A percentile compares a stretch with the other conserved stretches of the same genome.
Evolutionary conservation across 2,329 filamentous ascomycete genomes (phyloP).

Genomic region (Chaetothyriales sp.): DNA sequence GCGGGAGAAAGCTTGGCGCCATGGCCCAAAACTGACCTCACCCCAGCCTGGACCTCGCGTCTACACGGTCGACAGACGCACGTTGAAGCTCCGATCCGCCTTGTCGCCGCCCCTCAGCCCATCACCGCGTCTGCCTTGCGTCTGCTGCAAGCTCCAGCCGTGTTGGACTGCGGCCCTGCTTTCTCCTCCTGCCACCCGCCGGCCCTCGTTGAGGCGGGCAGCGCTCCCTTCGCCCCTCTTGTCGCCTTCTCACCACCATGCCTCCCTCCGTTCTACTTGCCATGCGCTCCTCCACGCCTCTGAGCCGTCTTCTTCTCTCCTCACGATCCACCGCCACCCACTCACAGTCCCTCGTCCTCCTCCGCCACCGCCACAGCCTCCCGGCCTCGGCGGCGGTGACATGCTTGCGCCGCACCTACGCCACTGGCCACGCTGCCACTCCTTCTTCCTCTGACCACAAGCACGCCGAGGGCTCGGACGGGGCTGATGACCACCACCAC

Average conservation of each 20-base stretch:
- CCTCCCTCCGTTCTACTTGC: not conserved
- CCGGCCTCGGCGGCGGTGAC: too few relatives aligned
- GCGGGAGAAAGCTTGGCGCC: not conserved
- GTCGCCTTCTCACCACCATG: not conserved
- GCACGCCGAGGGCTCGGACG: constrained; percentile 1
- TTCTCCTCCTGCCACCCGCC: too few relatives aligned
- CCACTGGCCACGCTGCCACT: too few relatives aligned
- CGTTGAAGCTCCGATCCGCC: not conserved
- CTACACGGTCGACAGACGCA: not conserved
- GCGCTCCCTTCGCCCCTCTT: too few relatives aligned
- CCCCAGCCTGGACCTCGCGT: not conserved
- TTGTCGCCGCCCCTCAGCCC: too few relatives aligned
- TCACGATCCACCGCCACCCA: not conserved
- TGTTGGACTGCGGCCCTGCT: not conserved
- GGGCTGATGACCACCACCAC: constrained; percentile 3
- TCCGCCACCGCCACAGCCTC: too few relatives aligned
- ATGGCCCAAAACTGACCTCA: not conserved
- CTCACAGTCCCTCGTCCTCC: not conserved
- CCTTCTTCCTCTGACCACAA: too few relatives aligned
- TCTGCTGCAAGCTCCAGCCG: not conserved
- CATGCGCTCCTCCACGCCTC: not conserved
- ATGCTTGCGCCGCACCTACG: too few relatives aligned
- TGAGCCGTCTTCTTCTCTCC: not conserved
- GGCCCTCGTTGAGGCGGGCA: not conserved
- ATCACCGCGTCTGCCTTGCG: not conserved